Evolutionary conservation across 805 yeast species (phyloP).

Genomic region (Kodamaea kakaduensis): DNA sequence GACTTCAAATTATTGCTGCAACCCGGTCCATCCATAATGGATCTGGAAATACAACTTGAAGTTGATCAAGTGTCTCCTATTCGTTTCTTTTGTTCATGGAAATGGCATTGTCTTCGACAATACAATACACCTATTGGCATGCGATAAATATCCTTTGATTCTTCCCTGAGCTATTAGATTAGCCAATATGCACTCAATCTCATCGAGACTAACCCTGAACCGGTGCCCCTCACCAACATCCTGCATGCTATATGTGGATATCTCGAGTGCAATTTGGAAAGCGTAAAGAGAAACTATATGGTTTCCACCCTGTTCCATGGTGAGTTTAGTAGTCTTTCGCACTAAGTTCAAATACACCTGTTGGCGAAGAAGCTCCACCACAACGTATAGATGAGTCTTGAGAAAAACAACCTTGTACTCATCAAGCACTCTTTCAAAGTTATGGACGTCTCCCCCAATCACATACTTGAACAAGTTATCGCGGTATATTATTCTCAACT

Average conservation of each 20-base stretch:
- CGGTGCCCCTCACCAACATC: slow-evolving; percentile 5
- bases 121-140: slow-evolving; percentile 68
- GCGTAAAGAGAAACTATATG: slow-evolving; percentile 41
- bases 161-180: slow-evolving; percentile 55
- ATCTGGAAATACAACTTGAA: too few species aligned
- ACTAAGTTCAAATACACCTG: slow-evolving; percentile 51
- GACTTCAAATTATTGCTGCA: too few species aligned
- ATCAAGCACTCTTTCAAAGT: slow-evolving; percentile 44
- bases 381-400: slow-evolving; percentile 55
- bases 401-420: slow-evolving; percentile 50
- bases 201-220: slow-evolving; percentile 34
- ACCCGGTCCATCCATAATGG: too few species aligned
- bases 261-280: slow-evolving; percentile 42
- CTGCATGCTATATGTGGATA: slow-evolving; percentile 15
- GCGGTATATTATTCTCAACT: slow-evolving; percentile 39
- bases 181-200: slow-evolving; percentile 67
- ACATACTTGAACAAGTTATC: slow-evolving; percentile 47
- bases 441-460: slow-evolving; percentile 50
- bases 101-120: slow-evolving; percentile 72
- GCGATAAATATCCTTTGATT: slow-evolving; percentile 80
- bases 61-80: too few species aligned
- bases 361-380: slow-evolving; percentile 49
- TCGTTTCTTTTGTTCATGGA: too few species aligned
- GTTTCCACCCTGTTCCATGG: slow-evolving; percentile 21
- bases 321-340: slow-evolving; percentile 29